Base-by-base conservation (phyloP, 352 stramenopile genomes). In the Halophytophthora polymorphica region DNA sequence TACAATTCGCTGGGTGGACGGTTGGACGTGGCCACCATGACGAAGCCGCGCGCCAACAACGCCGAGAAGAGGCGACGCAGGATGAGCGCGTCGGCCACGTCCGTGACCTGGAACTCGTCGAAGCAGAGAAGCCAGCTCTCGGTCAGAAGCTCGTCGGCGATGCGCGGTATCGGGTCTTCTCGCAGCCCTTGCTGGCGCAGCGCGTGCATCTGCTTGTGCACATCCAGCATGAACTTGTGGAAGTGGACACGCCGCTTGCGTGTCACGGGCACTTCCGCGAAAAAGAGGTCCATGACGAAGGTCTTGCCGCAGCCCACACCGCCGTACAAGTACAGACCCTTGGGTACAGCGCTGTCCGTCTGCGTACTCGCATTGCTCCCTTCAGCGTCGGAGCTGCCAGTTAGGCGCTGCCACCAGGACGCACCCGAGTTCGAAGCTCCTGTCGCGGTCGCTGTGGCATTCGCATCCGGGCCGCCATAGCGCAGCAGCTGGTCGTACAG, bases 91-190 rank as follows among this genome's bases (percentile, higher is more conserved):
- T 99, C 96, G 0, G 92, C 96, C 41, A 99, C 90, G 66, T 99
- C 96, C 4, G 92, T 98, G 29, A 98, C 90, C 74, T 99, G 95
- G 54, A 99, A 98, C 78, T 99, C 97, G 68, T 99, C 97, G 62
- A 99, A 98, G 76, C 94, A 98, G 6, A 99, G 70, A 25, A 99
- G 58, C 57, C 88, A 95, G 23, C 85, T 86, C 53, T 91, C 80
- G 36, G 72, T 25, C 25, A 96, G 67, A 7, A 99, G 53, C 46
- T 98, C 77, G 44, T 86, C 58, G 10, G 88, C 83, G 45, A 99
- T 84, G 47, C 87, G 73, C 51, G 81, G 79, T 43, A 93, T 92
- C 15, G 81, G 77, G 50, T 93, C 83, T 35, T 88, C 71, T 39
- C 57, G 79, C 44, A 88, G 73, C 10, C 94, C 79, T 57, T 91